Conservation (phyloP, 73 alveolate genomes). For the Tetrahymena elliotti region DNA sequence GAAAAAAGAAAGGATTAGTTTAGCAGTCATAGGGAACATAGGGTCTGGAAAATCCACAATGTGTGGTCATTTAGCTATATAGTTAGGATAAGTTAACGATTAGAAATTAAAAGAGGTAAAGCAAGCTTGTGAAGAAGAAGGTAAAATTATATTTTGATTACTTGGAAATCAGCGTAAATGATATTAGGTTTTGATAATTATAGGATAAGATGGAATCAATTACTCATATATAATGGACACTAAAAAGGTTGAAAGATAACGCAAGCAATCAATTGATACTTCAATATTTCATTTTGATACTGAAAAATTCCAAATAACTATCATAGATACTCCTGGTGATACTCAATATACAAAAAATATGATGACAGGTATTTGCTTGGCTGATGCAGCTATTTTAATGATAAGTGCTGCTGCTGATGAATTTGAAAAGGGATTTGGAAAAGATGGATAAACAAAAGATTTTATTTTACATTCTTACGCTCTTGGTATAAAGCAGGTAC, state of each 20-base stretch:
- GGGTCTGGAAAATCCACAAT: conserved; percentile 95
- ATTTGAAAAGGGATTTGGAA: conserved; percentile 91
- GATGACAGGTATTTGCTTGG: conserved; percentile 94
- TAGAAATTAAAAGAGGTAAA: conserved; percentile 85
- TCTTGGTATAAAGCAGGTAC: conserved; percentile 87
- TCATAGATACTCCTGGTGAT: conserved; percentile 97
- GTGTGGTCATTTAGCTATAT: conserved; percentile 87
- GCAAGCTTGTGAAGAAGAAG: conserved; percentile 87
- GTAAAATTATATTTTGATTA: neutral
- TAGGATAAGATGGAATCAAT: conserved; percentile 74
- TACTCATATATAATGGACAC: conserved; percentile 94
- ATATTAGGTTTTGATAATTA: neutral
- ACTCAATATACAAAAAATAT: conserved; percentile 83
- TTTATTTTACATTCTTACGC: conserved; percentile 90
- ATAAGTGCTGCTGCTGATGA: conserved; percentile 84
- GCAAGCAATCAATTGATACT: conserved; percentile 89
- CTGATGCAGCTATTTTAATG: conserved; percentile 86
- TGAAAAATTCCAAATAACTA: conserved; percentile 75
- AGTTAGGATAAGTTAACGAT: conserved; percentile 87
- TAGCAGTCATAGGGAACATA: conserved; percentile 90
- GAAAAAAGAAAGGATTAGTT: neutral
- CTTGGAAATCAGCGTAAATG: neutral
- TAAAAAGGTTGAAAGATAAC: conserved; percentile 86
- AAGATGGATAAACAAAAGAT: conserved; percentile 87
- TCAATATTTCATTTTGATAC: conserved; percentile 81